A percentile compares a stretch with the other conserved stretches of the same genome.
Evolutionary conservation across 2,329 filamentous ascomycete species (phyloP).

Genomic region (Diaporthe sp.): DNA sequence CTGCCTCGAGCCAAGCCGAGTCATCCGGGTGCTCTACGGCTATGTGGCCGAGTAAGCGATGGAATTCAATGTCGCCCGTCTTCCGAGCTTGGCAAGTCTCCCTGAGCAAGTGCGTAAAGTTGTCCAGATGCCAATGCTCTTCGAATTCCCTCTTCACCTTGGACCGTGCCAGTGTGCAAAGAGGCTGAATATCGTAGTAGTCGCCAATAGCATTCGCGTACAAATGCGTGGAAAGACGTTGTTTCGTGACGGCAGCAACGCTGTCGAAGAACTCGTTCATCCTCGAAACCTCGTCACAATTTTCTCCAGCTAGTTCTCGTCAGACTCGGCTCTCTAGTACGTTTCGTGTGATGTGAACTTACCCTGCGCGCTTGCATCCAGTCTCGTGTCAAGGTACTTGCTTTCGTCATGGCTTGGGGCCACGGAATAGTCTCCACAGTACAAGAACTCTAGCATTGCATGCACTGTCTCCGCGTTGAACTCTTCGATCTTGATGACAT

Average conservation of each 20-base stretch:
- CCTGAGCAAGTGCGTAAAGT: neutral
- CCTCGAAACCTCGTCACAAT: neutral
- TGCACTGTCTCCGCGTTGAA: neutral
- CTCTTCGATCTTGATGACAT: neutral
- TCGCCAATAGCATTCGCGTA: neutral
- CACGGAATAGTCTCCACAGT: neutral
- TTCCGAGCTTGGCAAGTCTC: neutral
- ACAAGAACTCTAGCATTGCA: neutral
- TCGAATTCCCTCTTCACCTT: neutral
- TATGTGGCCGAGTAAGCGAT: neutral
- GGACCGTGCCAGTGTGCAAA: neutral
- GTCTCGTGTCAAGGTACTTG: accelerated
- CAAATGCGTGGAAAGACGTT: neutral
- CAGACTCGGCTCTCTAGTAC: neutral
- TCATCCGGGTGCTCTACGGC: neutral
- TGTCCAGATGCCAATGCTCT: neutral
- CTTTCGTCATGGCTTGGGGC: neutral
- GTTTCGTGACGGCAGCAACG: neutral
- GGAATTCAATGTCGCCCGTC: neutral
- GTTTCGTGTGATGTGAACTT: neutral
- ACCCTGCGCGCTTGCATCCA: neutral
- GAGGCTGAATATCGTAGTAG: neutral
- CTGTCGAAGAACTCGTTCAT: neutral
- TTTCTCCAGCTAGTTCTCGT: neutral
- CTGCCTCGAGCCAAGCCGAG: neutral